Evolutionary conservation across 257 asterid species (phyloP).

Genomic region (Fraxinus pennsylvanica): DNA sequence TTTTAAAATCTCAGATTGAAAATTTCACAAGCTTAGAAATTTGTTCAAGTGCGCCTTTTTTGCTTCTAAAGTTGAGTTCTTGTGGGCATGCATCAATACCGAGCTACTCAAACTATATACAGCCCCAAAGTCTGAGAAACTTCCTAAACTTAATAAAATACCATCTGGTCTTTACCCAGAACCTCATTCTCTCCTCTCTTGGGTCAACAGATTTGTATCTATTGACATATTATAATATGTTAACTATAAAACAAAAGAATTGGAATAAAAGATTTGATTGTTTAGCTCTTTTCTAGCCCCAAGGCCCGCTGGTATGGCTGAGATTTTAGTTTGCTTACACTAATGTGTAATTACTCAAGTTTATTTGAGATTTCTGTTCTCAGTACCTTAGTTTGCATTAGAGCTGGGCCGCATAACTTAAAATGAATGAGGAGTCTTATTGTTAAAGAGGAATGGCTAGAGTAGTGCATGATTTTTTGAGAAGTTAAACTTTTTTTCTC

Average conservation of each 20-base stretch:
- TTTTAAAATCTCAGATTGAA: neutral
- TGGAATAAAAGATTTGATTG: neutral
- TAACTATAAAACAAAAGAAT: neutral
- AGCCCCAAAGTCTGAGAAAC: neutral
- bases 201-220: neutral
- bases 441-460: neutral
- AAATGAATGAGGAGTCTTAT: neutral
- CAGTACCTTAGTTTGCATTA: neutral
- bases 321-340: neutral
- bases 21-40: neutral
- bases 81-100: neutral
- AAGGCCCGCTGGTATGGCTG: neutral
- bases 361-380: neutral
- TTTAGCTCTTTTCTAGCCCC: neutral
- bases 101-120: neutral
- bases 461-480: neutral
- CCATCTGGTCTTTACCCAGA: neutral
- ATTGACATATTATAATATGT: neutral
- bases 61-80: neutral
- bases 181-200: neutral
- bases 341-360: neutral
- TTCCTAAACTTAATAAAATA: neutral
- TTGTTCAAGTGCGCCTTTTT: neutral
- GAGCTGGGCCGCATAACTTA: neutral
- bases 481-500: neutral